Conservation (phyloP, 495 filamentous ascomycete genomes). For the Niebla homalea region DNA sequence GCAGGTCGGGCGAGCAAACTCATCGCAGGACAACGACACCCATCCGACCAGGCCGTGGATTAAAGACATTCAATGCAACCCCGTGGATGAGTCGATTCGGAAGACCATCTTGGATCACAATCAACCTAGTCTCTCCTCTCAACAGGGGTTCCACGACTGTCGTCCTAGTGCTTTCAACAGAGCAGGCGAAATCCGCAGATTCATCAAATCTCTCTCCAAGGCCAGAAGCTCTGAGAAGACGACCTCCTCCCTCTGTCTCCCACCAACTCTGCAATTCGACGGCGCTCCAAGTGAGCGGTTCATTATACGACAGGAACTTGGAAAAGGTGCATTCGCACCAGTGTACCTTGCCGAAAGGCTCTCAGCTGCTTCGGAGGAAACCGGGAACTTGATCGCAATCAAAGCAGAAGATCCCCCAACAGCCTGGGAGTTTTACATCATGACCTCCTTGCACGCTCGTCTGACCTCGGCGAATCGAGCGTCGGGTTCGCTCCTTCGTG, state of each 20-base stretch:
- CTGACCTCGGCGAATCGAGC: conserved; percentile 54
- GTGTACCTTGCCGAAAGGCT: conserved; percentile 60
- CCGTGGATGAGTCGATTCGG: conserved; percentile 61
- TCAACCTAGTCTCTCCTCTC: conserved; percentile 55
- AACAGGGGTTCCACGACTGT: conserved; percentile 67
- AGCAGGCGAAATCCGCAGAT: conserved; percentile 64
- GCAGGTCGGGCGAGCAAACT: conserved; percentile 2
- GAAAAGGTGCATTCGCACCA: conserved; percentile 84
- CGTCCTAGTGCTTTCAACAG: conserved; percentile 42
- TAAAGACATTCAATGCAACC: conserved; percentile 74
- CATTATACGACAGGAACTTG: conserved; percentile 74
- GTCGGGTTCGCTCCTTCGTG: conserved; percentile 59
- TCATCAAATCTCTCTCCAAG: conserved; percentile 53
- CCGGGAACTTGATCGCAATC: conserved; percentile 56
- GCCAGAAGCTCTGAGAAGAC: conserved; percentile 51
- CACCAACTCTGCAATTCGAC: conserved; percentile 57
- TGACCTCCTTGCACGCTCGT: conserved; percentile 63
- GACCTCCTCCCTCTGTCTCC: conserved; percentile 33
- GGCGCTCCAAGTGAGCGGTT: conserved; percentile 43
- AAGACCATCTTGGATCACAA: conserved; percentile 57
- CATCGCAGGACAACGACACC: conserved; percentile 2
- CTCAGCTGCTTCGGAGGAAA: conserved; percentile 33
- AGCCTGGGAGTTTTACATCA: conserved; percentile 95
- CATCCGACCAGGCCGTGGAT: conserved; percentile 51
- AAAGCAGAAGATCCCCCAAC: conserved; percentile 87